Evolutionary conservation across 148 eudicot genomes (phyloP).

Genomic region (Chenopodium quinoa): DNA sequence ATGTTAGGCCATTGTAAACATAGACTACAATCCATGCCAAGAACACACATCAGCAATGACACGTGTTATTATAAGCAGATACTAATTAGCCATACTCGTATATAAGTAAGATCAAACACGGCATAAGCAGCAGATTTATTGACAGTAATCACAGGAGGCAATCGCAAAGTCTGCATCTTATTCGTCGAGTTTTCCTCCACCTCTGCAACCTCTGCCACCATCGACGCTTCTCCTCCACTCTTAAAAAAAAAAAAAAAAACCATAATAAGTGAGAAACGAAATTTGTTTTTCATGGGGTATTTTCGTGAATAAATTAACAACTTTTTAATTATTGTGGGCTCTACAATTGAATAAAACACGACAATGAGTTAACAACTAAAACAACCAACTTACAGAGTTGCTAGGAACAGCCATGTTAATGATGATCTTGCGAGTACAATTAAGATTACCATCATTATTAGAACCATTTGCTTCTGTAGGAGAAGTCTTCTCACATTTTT

Average conservation of each 20-base stretch:
- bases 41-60: too few relatives aligned
- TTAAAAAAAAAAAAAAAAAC: constrained; percentile 5
- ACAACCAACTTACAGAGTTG: constrained; percentile 48
- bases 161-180: constrained; percentile 64
- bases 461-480: constrained; percentile 7
- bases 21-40: too few relatives aligned
- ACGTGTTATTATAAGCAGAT: not conserved
- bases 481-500: constrained; percentile 71
- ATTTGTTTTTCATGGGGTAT: too few relatives aligned
- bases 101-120: constrained; percentile 70
- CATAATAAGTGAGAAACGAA: too few relatives aligned
- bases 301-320: too few relatives aligned
- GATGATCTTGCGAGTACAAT: constrained; percentile 76
- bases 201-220: constrained; percentile 84
- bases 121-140: constrained; percentile 83
- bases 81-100: constrained; percentile 43
- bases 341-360: too few relatives aligned
- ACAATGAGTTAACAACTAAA: not conserved
- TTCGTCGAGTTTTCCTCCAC: constrained; percentile 77
- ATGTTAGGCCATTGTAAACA: not conserved
- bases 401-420: constrained; percentile 82
- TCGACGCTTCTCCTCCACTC: constrained; percentile 90
- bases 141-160: constrained; percentile 74
- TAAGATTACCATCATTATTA: constrained; percentile 35
- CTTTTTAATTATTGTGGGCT: too few relatives aligned